A percentile compares a stretch with the other conserved stretches of the same genome.
These are phyloP conservation scores for Dicorynia guianensis DNA, from an alignment of 306 rosid species.

Conservation along the genomic window DNA sequence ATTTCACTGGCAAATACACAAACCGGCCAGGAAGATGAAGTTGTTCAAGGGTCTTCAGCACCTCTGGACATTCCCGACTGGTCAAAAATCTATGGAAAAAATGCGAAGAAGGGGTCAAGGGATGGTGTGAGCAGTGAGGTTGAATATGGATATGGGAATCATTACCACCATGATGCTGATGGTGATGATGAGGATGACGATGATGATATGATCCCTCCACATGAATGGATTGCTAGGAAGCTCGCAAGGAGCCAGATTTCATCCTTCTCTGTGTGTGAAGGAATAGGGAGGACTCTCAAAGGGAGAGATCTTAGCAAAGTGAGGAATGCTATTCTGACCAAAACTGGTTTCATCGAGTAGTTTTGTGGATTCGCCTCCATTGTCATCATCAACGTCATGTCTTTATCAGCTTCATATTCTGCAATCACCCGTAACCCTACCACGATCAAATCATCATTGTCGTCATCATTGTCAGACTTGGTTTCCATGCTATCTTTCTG, in stretches of 20 bases:
- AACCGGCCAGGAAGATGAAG: conserved; percentile 41
- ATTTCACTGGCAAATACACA: conserved; percentile 55
- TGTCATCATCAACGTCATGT: conserved; percentile 1
- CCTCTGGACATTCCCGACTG: conserved; percentile 86
- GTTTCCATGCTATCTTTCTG: conserved; percentile 39
- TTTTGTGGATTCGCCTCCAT: conserved; percentile 8
- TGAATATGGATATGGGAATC: conserved; percentile 25
- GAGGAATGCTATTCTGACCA: conserved; percentile 77
- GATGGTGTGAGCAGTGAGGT: neutral
- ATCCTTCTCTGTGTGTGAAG: conserved; percentile 93
- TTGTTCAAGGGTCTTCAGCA: conserved; percentile 65
- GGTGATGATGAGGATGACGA: conserved; percentile 50
- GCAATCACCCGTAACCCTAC: conserved; percentile 16
- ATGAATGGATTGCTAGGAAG: conserved; percentile 93
- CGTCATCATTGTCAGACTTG: conserved; percentile 22
- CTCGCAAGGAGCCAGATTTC: conserved; percentile 89
- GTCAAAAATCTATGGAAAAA: conserved; percentile 82
- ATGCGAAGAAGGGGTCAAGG: conserved; percentile 40
- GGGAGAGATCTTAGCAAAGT: conserved; percentile 98
- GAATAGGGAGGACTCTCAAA: conserved; percentile 86
- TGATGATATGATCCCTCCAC: conserved; percentile 83
- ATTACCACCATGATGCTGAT: conserved; percentile 12
- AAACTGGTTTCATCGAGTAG: conserved; percentile 94
- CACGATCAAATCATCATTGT: conserved; percentile 11
- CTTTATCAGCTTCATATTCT: conserved; percentile 36